Evolutionary conservation across 1,139 yeast species (phyloP), one percentile per base, ranked within the genome.

Genomic region (Geotrichum carabidarum): DNA sequence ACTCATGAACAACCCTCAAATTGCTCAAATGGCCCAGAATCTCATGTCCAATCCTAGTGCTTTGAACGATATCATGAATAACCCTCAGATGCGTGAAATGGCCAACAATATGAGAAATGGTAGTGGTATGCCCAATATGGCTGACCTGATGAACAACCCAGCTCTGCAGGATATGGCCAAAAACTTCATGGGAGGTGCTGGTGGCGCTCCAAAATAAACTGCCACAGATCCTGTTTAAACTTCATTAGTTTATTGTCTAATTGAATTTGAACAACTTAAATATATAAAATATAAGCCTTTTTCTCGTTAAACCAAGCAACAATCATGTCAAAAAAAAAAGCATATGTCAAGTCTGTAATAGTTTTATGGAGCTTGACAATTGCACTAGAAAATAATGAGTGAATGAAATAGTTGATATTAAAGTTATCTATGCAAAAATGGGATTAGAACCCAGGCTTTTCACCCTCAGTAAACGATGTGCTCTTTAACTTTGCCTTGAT

Each of bases 31-130:
- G 66, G 98, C 98, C 42, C 94, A 89, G 70, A 82, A 82, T 67
- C 81, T 93, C 86, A 90, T 91, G 96, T 81, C 83, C 58, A 84
- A 91, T 69, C 98, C 98, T 35, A 79, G 75, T 45, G 91, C 95
- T 50, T 74, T 91, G 76, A 78, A 75, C 60, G 82, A 83, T 55
- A 74, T 91, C 69, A 83, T 91, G 90, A 81, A 74, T 70, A 87
- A 89, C 69, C 97, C 97, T 12, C 56, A 44, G 38, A 51, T 59
- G 55, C 57, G 54, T 32, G 44, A 58, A 38, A 55, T 59, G 60
- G 59, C 61, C 15, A 40, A 57, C 41, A 50, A 49, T 42, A 46
- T 60, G 42, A 57, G 55, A 47, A 52, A 58, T 45, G 61, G 64
- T 40, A 59, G 57, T 31, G 61, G 77, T 48, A 71, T 76, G 72